Conservation (phyloP, 768 basidiomycete genomes). For the Suillus subaureus region DNA sequence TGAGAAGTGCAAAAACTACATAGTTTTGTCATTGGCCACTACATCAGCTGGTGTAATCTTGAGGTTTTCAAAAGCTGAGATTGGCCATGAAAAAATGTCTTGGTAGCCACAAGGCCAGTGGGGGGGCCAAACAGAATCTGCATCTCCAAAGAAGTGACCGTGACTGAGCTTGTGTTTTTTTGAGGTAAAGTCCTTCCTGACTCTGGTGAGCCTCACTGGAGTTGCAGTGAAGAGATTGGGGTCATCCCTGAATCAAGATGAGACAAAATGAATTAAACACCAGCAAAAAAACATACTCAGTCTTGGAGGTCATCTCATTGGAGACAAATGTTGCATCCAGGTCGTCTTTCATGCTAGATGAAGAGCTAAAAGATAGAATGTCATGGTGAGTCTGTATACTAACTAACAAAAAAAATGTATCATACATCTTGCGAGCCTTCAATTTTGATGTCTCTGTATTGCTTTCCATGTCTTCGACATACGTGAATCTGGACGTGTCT, state of each 20-base stretch:
- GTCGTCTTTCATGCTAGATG: background rate
- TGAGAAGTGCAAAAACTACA: background rate
- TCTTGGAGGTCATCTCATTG: background rate
- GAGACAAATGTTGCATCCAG: background rate
- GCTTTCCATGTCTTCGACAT: too few species aligned
- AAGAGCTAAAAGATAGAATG: too few species aligned
- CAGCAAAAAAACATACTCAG: background rate
- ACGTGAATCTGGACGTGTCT: too few species aligned
- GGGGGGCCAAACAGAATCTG: background rate
- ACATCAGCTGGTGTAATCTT: background rate
- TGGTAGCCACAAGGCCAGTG: background rate
- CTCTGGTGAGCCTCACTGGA: background rate
- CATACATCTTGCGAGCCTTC: too few species aligned
- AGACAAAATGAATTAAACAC: background rate
- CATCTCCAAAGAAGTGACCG: background rate
- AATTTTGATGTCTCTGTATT: too few species aligned
- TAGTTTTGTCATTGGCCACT: background rate
- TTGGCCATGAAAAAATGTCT: background rate
- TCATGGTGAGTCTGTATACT: too few species aligned
- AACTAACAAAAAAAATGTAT: too few species aligned
- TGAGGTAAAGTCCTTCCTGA: background rate
- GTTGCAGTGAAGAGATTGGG: background rate
- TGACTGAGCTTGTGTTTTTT: background rate
- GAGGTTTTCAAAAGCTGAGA: background rate
- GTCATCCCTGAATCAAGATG: background rate